phyloP scores from a whole-genome alignment of 148 eudicot species.

The Vaccinium myrtillus region DNA sequence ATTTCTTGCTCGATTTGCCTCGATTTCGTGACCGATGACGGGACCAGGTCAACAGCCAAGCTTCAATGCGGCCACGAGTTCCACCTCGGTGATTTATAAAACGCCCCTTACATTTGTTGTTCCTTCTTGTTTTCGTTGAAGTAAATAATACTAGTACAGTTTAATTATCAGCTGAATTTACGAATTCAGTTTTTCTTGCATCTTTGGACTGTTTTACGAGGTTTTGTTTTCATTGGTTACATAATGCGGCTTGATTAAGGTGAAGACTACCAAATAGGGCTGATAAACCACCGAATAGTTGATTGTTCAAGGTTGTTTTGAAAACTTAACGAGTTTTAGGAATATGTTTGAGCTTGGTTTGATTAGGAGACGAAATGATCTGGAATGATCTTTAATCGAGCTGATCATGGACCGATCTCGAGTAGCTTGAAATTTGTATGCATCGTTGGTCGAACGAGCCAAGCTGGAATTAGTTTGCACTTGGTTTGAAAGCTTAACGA shows the following conservation, averaged over 20 bases:
- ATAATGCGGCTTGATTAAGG: background rate
- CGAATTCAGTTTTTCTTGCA: conserved; percentile 1
- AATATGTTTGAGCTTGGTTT: background rate
- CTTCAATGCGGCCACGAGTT: conserved; percentile 64
- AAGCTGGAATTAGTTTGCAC: background rate
- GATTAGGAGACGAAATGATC: background rate
- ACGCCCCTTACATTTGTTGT: conserved; percentile 12
- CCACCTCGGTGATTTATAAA: conserved; percentile 51
- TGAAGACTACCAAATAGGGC: background rate
- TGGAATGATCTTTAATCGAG: background rate
- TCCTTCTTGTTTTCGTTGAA: background rate
- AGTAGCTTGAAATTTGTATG: background rate
- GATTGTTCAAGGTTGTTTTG: too few relatives aligned
- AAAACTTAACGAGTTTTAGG: too few relatives aligned
- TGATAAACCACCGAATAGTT: background rate
- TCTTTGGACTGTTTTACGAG: background rate
- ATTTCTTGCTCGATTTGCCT: conserved; percentile 58
- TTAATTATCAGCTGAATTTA: background rate
- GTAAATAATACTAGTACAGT: background rate
- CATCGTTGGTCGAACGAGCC: background rate
- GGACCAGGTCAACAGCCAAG: conserved; percentile 47
- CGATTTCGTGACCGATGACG: conserved; percentile 41
- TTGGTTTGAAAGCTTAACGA: background rate
- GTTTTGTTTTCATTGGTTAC: background rate
- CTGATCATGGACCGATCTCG: background rate